Evolutionary conservation across 495 filamentous ascomycete species (phyloP).

Genomic region (Collariella sp.): DNA sequence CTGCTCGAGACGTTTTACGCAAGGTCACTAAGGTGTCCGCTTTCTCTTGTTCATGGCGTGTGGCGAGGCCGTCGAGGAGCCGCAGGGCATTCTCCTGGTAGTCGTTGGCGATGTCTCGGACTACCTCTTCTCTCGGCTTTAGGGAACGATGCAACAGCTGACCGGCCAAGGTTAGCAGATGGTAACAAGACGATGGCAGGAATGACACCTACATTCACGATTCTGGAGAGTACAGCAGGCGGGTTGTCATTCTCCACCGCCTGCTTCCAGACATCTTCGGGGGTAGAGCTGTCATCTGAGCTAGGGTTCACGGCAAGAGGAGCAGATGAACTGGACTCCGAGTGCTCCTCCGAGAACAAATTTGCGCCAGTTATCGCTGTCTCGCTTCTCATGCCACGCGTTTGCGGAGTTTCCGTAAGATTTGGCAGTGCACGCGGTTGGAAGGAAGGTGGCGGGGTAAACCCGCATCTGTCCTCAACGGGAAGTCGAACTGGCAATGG

Average conservation of each 20-base stretch:
- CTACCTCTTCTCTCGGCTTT: slow-evolving; percentile 17
- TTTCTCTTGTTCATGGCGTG: slow-evolving; percentile 12
- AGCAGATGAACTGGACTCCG: background rate
- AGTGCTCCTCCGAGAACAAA: background rate
- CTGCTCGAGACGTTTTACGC: background rate
- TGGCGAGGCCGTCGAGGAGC: slow-evolving; percentile 11
- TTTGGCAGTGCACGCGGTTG: background rate
- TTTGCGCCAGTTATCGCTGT: background rate
- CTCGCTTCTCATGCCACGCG: background rate
- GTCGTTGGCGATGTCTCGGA: slow-evolving; percentile 15
- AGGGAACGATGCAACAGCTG: slow-evolving; percentile 16
- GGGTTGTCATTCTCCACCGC: slow-evolving; percentile 9
- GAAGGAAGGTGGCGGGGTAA: background rate
- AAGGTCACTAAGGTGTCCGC: background rate
- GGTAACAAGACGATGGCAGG: background rate
- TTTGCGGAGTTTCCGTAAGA: too few species aligned
- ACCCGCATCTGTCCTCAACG: background rate
- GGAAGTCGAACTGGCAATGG: background rate
- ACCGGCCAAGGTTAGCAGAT: background rate
- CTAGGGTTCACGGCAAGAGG: background rate
- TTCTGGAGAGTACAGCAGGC: slow-evolving; percentile 8
- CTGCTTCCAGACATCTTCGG: slow-evolving; percentile 11
- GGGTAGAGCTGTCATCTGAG: background rate
- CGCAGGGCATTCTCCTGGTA: slow-evolving; percentile 12
- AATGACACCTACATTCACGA: slow-evolving; percentile 9